Base-by-base conservation (phyloP, 805 yeast genomes). In the Sugiyamaella mastotermitis region DNA sequence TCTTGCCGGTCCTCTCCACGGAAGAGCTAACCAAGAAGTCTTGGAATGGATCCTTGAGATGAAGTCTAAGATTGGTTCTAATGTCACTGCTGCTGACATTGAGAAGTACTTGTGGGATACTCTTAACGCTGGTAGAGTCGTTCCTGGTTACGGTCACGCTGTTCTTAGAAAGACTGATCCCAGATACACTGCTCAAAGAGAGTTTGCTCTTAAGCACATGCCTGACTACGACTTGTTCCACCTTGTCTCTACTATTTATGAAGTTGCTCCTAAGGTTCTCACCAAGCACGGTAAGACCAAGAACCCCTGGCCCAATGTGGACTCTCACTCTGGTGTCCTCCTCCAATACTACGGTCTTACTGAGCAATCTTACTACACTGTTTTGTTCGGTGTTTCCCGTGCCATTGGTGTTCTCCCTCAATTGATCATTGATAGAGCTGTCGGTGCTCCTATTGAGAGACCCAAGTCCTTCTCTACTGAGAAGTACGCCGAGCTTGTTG, bases 401-500 rank as follows among this genome's bases (percentile, higher is more conserved):
- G 88, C 92, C 35, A 72, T 83, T 45, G 94, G 94, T 71, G 88
- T 81, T 40, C 69, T 83, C 57, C 87, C 92, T 46, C 92, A 83
- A 70, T 70, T 82, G 66, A 81, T 83, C 65, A 77, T 79, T 57
- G 92, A 83, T 69, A 76, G 94, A 63, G 88, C 87, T 52, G 67
- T 78, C 45, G 92, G 92, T 58, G 62, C 75, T 52, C 79, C 94
- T 53, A 80, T 83, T 58, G 94, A 83, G 71, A 81, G 94, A 71
- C 92, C 92, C 68, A 83, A 83, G 69, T 80, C 94, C 47, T 84
- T 86, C 85, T 83, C 94, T 46, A 85, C 95, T 50, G 90, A 85
- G 69, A 86, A 86, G 70, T 84, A 82, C 73, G 79, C 77, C 60
- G 86, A 84, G 72, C 69, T 85, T 63, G 94, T 45, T 32, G 40